Base-by-base conservation (phyloP, 805 yeast species). In the Hanseniaspora hatyaiensis region DNA sequence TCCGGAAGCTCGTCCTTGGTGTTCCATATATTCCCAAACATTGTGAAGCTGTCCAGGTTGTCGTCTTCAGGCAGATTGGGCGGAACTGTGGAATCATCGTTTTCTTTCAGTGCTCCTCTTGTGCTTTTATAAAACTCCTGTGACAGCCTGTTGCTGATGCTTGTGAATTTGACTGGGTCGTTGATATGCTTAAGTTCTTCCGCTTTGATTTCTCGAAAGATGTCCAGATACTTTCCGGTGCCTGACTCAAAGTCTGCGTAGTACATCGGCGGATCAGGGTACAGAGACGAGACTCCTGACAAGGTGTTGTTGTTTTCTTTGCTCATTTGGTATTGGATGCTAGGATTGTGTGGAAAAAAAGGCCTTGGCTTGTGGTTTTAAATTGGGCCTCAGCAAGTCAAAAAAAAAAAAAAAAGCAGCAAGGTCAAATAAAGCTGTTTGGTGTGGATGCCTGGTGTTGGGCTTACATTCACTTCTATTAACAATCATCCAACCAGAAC, bases 211-310 rank as follows among this genome's bases (percentile, higher is more conserved):
- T 12, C 57, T 53, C 40, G 51, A 51, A 40, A 60, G 50, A 28
- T 57, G 52, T 11, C 12, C 1, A 34, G 13, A 34, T 43, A 24
- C 11, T 20, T 22, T 20, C 12, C 28, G 9, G 53, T 86, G 51
- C 75, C 83, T 3, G 66, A 58, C 0, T 95, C 84, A 67, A 85
- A 89, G 56, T 71, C 75, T 59, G 77, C 75, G 54, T 77, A 74
- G 58, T 76, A 85, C 8, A 83, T 82, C 8, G 98, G 98, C 2
- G 98, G 97, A 1, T 94, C 94, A 2, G 98, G 98, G 55, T 84
- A 92, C 34, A 89, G 69, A 6, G 95, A 77, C 13, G 95, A 73
- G 30, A 72, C 40, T 12, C 40, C 40, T 2, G 38, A 20, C 6
- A 34, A 12, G n/a, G n/a, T n/a, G 13, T 34, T 34, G 9, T 34